phyloP scores from a whole-genome alignment of 257 asterid genomes.

The Prunella vulgaris region DNA sequence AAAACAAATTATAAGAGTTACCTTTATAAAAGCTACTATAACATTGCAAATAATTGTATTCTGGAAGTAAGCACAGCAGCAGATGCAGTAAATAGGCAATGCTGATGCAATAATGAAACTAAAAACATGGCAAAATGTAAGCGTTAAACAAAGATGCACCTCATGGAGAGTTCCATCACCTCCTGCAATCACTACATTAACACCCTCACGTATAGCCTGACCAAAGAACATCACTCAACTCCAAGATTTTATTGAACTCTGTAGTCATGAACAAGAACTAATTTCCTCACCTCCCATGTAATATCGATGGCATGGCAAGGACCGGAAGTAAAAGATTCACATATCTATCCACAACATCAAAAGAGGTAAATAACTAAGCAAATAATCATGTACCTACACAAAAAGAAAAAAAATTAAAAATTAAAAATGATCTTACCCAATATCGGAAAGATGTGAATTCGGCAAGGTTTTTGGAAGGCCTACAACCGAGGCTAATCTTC shows the following conservation, averaged over 20 bases:
- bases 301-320: conserved; percentile 83
- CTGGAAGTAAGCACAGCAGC: not conserved
- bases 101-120: not conserved
- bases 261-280: conserved; percentile 18
- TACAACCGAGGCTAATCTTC: no score
- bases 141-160: conserved; percentile 35
- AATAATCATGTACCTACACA: not conserved
- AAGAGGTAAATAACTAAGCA: not conserved
- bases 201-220: conserved; percentile 95
- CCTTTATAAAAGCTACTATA: not conserved
- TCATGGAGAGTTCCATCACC: conserved; percentile 98
- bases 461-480: no score
- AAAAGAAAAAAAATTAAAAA: no score
- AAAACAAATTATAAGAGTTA: not conserved
- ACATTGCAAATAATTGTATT: conserved; percentile 1
- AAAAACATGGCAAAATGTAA: not conserved
- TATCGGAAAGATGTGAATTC: no score
- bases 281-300: conserved; percentile 70
- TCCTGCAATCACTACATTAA: conserved; percentile 88
- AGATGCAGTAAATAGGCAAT: conserved; percentile 8
- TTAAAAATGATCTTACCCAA: no score
- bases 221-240: conserved; percentile 21
- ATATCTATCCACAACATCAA: conserved; percentile 50
- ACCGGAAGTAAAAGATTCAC: conserved; percentile 83
- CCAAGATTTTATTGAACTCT: conserved; percentile 3